Evolutionary conservation across 1,284 basidiomycete genomes (phyloP).

Genomic region (Naganishia sp.): DNA sequence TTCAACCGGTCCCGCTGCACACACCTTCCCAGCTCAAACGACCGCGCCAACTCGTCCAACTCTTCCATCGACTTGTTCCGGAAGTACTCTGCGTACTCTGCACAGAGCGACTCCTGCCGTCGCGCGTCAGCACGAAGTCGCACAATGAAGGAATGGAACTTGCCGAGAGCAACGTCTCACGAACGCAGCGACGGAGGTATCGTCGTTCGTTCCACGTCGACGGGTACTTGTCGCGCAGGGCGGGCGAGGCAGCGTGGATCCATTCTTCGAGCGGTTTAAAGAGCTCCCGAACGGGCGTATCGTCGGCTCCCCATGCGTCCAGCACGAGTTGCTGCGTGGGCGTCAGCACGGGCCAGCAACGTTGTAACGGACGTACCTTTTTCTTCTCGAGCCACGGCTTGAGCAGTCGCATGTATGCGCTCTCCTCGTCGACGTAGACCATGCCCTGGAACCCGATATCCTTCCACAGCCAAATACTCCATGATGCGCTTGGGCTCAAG

Average conservation of each 20-base stretch:
- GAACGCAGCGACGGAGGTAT: constrained; percentile 58
- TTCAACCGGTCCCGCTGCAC: constrained; percentile 3
- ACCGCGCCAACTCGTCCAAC: constrained; percentile 61
- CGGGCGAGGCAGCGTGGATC: constrained; percentile 54
- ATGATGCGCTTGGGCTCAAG: constrained; percentile 59
- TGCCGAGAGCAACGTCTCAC: constrained; percentile 64
- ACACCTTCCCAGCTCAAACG: not conserved
- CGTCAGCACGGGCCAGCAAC: not conserved
- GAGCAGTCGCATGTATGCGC: constrained; percentile 68
- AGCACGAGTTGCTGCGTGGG: constrained; percentile 59
- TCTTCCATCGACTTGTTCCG: constrained; percentile 60
- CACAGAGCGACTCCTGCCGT: constrained; percentile 59
- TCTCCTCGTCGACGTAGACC: constrained; percentile 67
- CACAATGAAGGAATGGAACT: not conserved
- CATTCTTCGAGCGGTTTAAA: constrained; percentile 64
- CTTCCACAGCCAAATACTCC: constrained; percentile 85
- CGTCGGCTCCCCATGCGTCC: constrained; percentile 64
- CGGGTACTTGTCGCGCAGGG: constrained; percentile 49
- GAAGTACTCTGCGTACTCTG: constrained; percentile 68
- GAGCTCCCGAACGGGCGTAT: constrained; percentile 57
- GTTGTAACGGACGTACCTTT: constrained; percentile 37
- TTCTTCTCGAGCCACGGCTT: constrained; percentile 66
- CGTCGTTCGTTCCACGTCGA: constrained; percentile 39
- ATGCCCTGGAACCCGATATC: constrained; percentile 56
- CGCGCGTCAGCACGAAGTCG: not conserved